Evolutionary conservation across 2,329 filamentous ascomycete genomes (phyloP).

Genomic region (Botrytis sinoallii): DNA sequence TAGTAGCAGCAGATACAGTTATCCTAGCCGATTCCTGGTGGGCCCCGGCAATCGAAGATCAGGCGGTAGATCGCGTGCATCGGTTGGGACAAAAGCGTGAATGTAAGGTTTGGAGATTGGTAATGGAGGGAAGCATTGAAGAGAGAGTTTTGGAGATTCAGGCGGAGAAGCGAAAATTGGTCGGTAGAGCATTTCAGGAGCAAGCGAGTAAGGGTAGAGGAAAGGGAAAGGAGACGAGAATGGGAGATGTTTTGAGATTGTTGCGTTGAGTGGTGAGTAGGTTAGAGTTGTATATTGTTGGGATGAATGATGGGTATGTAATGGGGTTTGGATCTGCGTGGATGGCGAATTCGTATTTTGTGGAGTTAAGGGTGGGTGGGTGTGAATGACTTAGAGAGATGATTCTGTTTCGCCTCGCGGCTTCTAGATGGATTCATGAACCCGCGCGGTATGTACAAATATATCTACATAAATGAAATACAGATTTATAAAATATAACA

Average conservation of each 20-base stretch:
- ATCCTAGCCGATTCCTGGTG: conserved; percentile 86
- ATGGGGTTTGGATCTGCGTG: background rate
- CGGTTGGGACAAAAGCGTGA: conserved; percentile 76
- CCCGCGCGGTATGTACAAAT: background rate
- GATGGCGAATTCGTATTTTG: background rate
- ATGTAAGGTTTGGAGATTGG: conserved; percentile 75
- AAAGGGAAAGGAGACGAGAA: conserved; percentile 52
- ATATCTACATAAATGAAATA: background rate
- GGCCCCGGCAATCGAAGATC: conserved; percentile 89
- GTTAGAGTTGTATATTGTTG: background rate
- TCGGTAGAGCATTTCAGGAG: conserved; percentile 76
- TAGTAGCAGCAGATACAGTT: conserved; percentile 82
- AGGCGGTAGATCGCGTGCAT: conserved; percentile 85
- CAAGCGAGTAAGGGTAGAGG: conserved; percentile 51
- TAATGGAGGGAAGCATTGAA: conserved; percentile 79
- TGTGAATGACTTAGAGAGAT: background rate
- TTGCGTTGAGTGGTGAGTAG: conserved; percentile 3
- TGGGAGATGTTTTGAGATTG: conserved; percentile 54
- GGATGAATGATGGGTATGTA: background rate
- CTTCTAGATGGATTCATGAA: background rate
- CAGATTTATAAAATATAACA: background rate
- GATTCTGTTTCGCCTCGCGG: background rate
- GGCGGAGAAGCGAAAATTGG: conserved; percentile 72
- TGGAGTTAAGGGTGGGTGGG: background rate
- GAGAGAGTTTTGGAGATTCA: conserved; percentile 78